Base-by-base conservation (phyloP, 1,284 basidiomycete genomes). In the Leccinum fuscescens region DNA sequence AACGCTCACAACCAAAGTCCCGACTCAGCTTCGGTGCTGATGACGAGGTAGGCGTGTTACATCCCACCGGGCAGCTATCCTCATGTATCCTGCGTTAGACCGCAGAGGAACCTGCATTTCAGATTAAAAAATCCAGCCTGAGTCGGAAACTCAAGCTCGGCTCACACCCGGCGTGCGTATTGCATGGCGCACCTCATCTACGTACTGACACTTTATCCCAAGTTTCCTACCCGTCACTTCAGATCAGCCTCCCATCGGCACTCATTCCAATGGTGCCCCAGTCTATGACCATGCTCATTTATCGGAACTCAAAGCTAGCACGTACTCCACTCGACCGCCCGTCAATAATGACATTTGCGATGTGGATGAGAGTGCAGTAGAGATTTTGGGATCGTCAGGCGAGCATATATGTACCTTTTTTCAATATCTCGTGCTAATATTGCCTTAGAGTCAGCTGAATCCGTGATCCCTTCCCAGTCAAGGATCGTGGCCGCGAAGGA, bases 21-120 rank as follows among this genome's bases (percentile, higher is more conserved):
- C 79, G 82, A 56, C 77, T 96, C 59, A 95, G 93, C 72, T 96
- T 96, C 77, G 93, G 92, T 6, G 88, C 78, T 11, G 88, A 86
- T 31, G 90, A 92, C 62, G 90, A 91, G 78, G 91, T 89, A 68
- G 62, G 80, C 72, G 66, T 70, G 71, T 59, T 62, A 39, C 50
- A 42, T 15, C 11, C 31, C 14, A 14, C 3, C 51, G 46, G 27
- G 54, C 55, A 62, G 70, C 77, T 58, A 70, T 65, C 59, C 54
- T 66, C 4, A 68, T 49, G 53, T 67, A 61, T 64, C 48, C 1
- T 46, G 50, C 56, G 57, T 57, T n/a, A 88, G 85, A 82, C 82
- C 66, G 80, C 78, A 14, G 81, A 80, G 55, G 82, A 79, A 3
- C 86, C 90, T 58, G 77, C 81, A 1, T 91, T 92, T 71, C 80